phyloP scores from a whole-genome alignment of 805 yeast genomes.

The Kodamaea lidongshanica region DNA sequence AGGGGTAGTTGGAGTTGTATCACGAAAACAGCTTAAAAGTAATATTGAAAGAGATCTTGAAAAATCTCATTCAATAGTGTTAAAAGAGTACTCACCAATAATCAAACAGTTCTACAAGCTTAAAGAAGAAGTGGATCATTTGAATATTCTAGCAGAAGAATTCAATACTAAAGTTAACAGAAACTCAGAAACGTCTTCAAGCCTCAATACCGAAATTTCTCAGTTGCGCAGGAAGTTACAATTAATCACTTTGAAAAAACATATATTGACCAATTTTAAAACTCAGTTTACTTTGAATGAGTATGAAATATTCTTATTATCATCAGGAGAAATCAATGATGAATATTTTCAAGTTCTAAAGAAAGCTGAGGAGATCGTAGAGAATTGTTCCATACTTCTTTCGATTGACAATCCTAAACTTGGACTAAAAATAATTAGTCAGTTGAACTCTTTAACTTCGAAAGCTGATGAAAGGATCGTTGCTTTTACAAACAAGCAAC shows the following conservation, averaged over 20 bases:
- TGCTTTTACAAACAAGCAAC: conserved; percentile 26
- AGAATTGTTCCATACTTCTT: conserved; percentile 63
- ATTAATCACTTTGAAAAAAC: conserved; percentile 42
- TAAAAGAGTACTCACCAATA: conserved; percentile 30
- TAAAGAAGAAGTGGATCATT: conserved; percentile 13
- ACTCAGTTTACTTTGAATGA: conserved; percentile 62
- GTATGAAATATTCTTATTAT: conserved; percentile 59
- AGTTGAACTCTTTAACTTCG: conserved; percentile 47
- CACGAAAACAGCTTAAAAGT: conserved; percentile 55
- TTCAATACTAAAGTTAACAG: conserved; percentile 35
- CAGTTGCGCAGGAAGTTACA: conserved; percentile 26
- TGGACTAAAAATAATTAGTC: conserved; percentile 59
- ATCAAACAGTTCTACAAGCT: conserved; percentile 21
- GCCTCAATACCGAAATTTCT: conserved; percentile 20
- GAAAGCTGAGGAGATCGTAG: conserved; percentile 59
- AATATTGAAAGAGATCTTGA: conserved; percentile 57
- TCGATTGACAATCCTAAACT: conserved; percentile 61
- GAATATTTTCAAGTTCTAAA: conserved; percentile 56
- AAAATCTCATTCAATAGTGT: conserved; percentile 39
- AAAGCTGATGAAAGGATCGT: conserved; percentile 27
- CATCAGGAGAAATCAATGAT: conserved; percentile 39
- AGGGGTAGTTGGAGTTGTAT: conserved; percentile 49
- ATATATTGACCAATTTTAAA: conserved; percentile 48
- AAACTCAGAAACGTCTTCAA: conserved; percentile 17
- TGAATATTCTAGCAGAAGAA: conserved; percentile 22